These are phyloP conservation scores for Pulveroboletus sp. DNA, from an alignment of 768 basidiomycete species.

Conservation along the genomic window DNA sequence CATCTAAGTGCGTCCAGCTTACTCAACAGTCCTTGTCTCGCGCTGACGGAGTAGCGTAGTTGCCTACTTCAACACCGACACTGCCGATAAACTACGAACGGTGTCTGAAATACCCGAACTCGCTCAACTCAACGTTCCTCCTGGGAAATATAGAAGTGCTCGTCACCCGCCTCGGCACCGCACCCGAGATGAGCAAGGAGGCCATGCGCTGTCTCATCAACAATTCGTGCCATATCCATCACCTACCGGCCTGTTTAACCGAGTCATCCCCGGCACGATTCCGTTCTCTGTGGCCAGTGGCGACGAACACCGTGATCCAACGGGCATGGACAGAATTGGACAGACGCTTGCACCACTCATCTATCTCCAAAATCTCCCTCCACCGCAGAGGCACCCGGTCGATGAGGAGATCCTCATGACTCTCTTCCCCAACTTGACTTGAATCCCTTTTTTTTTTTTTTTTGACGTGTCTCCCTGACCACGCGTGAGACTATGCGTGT, in stretches of 20 bases:
- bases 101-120: conserved; percentile 59
- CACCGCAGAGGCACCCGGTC: conserved; percentile 60
- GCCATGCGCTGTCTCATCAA: conserved; percentile 13
- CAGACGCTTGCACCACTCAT: conserved; percentile 55
- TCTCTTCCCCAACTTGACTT: conserved; percentile 36
- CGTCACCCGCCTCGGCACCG: conserved; percentile 47
- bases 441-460: conserved; percentile 14
- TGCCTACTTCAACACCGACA: conserved; percentile 71
- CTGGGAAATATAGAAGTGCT: conserved; percentile 61
- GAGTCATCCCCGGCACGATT: conserved; percentile 1
- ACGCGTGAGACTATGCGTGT: conserved; percentile 3
- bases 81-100: conserved; percentile 49
- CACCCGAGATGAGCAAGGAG: conserved; percentile 25
- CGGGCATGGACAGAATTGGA: conserved; percentile 15
- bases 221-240: conserved; percentile 33
- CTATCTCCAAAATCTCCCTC: conserved; percentile 56
- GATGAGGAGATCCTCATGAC: conserved; percentile 70
- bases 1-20: conserved; percentile 58
- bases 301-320: not conserved
- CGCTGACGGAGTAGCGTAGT: conserved; percentile 37
- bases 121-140: conserved; percentile 49
- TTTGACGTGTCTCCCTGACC: conserved; percentile 9
- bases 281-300: not conserved
- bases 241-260: conserved; percentile 17
- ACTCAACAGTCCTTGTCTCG: not conserved